Conservation (phyloP, 2,329 filamentous ascomycete species). For the Penicillium sp. region DNA sequence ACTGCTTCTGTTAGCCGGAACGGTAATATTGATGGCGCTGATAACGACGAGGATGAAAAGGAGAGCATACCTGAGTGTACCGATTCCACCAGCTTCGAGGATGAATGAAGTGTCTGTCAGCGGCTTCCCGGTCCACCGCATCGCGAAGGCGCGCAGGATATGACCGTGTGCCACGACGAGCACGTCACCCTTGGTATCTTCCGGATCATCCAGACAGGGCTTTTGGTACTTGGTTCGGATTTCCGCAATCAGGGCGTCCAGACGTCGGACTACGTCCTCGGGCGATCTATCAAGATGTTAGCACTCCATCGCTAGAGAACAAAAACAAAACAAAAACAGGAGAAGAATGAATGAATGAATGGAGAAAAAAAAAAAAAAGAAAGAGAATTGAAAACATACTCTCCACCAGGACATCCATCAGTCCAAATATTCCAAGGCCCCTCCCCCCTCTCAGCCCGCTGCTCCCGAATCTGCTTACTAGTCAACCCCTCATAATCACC, state of each 20-base stretch:
- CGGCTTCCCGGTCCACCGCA: constrained; percentile 76
- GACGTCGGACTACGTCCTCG: constrained; percentile 67
- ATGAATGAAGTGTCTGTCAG: constrained; percentile 76
- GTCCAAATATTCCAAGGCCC: constrained; percentile 80
- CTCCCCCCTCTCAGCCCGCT: constrained; percentile 58
- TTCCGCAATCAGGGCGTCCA: constrained; percentile 75
- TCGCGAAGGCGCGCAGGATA: constrained; percentile 83
- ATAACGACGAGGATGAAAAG: background rate
- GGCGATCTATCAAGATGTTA: constrained; percentile 58
- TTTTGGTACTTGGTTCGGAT: constrained; percentile 68
- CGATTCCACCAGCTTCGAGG: constrained; percentile 85
- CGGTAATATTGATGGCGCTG: background rate
- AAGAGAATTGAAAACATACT: constrained; percentile 55
- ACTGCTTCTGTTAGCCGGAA: constrained; percentile 42
- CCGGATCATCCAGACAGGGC: constrained; percentile 59
- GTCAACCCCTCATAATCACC: constrained; percentile 84
- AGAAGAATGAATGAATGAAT: too few relatives aligned
- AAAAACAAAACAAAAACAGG: background rate
- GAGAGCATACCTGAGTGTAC: constrained; percentile 70
- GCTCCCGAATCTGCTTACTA: constrained; percentile 64
- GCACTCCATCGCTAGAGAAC: background rate
- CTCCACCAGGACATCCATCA: constrained; percentile 84
- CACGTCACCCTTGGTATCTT: constrained; percentile 61
- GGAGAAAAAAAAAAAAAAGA: background rate
- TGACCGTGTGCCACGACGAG: constrained; percentile 87